Evolutionary conservation across 2,329 filamentous ascomycete species (phyloP), one percentile per base, ranked within the genome.

Genomic region (Trichoderma sp.): DNA sequence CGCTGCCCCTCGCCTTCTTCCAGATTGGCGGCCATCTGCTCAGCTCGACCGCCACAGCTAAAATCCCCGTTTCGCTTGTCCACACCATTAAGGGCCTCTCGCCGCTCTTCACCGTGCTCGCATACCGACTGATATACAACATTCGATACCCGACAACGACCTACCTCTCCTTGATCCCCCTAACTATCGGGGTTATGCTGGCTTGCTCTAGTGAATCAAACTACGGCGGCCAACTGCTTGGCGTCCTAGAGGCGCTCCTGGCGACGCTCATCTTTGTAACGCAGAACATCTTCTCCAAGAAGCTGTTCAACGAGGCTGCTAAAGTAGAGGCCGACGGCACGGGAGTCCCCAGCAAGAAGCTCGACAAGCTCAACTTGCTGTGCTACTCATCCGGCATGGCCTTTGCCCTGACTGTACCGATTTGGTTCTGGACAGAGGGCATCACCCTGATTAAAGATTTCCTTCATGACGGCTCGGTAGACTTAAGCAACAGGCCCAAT

Each of bases 51-150:
- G 96, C 97, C 33, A 99, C 96, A 38, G 93, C 95, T 68, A 94
- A 95, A 83, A 98, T 99, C 73, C 96, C 97, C 0, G 97, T 99
- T 1, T 98, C 97, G 7, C 89, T 99, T 45, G 97, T 99, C 4
- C 97, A 99, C 85, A 99, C 97, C 1, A 98, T 99, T 85, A 99
- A 99, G 86, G 97, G 97, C 8, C 91, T 99, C 31, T 98, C 96
- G 3, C 97, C 97, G 4, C 88, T 99, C 8, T 97, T 99, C 83
- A 99, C 97, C 0, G 97, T 99, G 59, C 84, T 97, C 74, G 97
- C 97, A 71, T 99, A 99, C 83, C 92, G 97, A 72, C 85, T 97
- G 78, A 89, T 98, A 82, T 97, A 96, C 85, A 90, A 95, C 80
- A 97, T 98, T 77, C 92, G 91, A 78, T 98, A 99, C 83, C 95